Base-by-base conservation (phyloP, 2,329 filamentous ascomycete genomes). In the Graphiopsis chlorocephala region DNA sequence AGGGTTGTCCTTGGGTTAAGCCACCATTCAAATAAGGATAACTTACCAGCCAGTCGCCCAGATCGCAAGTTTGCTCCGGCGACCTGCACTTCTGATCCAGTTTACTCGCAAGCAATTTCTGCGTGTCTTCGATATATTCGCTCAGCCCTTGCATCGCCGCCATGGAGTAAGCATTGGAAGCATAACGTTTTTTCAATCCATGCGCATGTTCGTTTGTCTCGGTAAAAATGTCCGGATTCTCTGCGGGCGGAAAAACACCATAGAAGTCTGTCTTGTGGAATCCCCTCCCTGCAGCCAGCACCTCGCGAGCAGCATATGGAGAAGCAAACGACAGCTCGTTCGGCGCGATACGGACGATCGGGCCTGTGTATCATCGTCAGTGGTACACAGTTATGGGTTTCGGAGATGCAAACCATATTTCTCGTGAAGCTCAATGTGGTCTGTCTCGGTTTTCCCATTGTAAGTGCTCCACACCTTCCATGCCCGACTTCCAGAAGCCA, bases 121-220 rank as follows among this genome's bases (percentile, higher is more conserved):
- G 88, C 0, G 89, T 92, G 68, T 87, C 89, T 73, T 92, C 90
- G 50, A 95, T 90, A 42, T 91, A 88, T 0, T 90, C 90, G 72
- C 95, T 92, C 71, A 93, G 93, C 71, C 90, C 87, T 23, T 93
- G 86, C 4, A 94, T 80, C 0, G 89, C 85, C 14, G 86, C 89
- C 90, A 93, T 93, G 66, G 89, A 84, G 72, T 93, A 94, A 3
- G 89, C 90, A 66, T 84, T 85, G 77, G 90, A 93, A 64, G 94
- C 89, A 68, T 87, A 89, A 66, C 90, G 85, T 31, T 90, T 85
- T 73, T 93, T 89, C 71, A 88, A 85, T 45, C 89, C 86, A 74
- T 94, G 91, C 76, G 90, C 93, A 47, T 84, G 81, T 68, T 93
- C 90, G 75, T 91, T 86, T 8, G 85, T 88, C 0, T 90, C 91